Evolutionary conservation across 441 rosid genomes (phyloP).

Genomic region (Daphne laureola): DNA sequence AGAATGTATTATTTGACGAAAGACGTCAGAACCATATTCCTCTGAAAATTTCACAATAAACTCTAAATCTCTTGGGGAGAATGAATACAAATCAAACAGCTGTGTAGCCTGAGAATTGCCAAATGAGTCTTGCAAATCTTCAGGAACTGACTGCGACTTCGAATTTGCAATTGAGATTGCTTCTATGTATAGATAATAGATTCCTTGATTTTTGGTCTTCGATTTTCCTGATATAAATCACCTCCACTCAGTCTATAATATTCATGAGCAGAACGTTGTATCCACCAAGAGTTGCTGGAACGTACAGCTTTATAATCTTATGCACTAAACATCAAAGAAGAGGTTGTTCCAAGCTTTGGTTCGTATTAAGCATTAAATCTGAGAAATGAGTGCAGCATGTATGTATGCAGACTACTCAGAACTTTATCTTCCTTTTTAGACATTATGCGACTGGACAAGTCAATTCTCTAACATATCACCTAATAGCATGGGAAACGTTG

Average conservation of each 20-base stretch:
- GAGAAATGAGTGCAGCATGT: too few species aligned
- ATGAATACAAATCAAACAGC: slow-evolving; percentile 65
- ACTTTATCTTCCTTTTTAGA: not conserved
- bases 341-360: not conserved
- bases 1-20: slow-evolving; percentile 77
- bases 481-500: not conserved
- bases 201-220: slow-evolving; percentile 82
- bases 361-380: not conserved
- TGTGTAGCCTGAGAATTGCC: slow-evolving; percentile 45
- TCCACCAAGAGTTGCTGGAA: not conserved
- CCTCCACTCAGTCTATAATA: slow-evolving; percentile 7
- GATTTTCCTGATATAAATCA: slow-evolving; percentile 66
- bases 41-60: slow-evolving; percentile 86
- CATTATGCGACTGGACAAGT: not conserved
- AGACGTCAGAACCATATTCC: slow-evolving; percentile 80
- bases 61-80: slow-evolving; percentile 81
- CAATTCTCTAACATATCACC: slow-evolving; percentile 1
- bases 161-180: slow-evolving; percentile 78
- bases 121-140: slow-evolving; percentile 46
- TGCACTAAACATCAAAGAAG: too few species aligned
- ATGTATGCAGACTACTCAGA: not conserved
- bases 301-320: not conserved
- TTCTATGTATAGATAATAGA: slow-evolving; percentile 85
- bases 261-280: slow-evolving; percentile 7
- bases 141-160: slow-evolving; percentile 60